Base-by-base conservation (phyloP, 139 green algal species). In the Coelastrella sp. region DNA sequence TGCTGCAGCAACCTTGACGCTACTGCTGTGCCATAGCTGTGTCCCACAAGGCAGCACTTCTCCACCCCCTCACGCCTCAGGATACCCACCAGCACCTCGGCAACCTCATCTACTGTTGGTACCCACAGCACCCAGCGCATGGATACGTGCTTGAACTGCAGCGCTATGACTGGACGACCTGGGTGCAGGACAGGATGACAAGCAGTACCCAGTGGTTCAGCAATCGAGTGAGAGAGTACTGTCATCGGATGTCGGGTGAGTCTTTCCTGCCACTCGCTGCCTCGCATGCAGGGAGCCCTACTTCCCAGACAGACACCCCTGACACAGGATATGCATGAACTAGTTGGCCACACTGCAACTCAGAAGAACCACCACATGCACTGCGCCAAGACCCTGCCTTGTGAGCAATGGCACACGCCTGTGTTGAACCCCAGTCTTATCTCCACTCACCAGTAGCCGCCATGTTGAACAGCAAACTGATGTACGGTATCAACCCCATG, bases 1-100 rank as follows among this genome's bases (percentile, higher is more conserved):
- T 87, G 86, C 22, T 71, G 20, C 58, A 90, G 89, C 20, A 96
- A 79, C 47, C 92, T 90, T 32, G 85, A 92, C 2, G 94, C 93
- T 17, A 95, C 90, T 74, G 95, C 93, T 5, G 94, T 96, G 80
- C 94, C 94, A 80, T 95, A 96, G 54, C 66, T 90, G 78, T 91
- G 87, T 16, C n/a, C 87, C 54, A 91, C 64, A 60, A 91, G 20
- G 54, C 64, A 86, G 54, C 77, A 77, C 10, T 17, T n/a, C 8
- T 20, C 13, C 17, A 86, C 11, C 5, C 64, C 77, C 65, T 91
- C 65, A 13, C 77, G 56, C 3, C 61, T 11, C 78, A 91, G 47
- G 23, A 91, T 80, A n/a, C 23, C 54, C 60, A 87, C 65, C 17
- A 91, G 61, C 78, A 86, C 87, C 73, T 90, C 85, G 11, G 85